Evolutionary conservation across 257 asterid genomes (phyloP).

Genomic region (Fraxinus americana): DNA sequence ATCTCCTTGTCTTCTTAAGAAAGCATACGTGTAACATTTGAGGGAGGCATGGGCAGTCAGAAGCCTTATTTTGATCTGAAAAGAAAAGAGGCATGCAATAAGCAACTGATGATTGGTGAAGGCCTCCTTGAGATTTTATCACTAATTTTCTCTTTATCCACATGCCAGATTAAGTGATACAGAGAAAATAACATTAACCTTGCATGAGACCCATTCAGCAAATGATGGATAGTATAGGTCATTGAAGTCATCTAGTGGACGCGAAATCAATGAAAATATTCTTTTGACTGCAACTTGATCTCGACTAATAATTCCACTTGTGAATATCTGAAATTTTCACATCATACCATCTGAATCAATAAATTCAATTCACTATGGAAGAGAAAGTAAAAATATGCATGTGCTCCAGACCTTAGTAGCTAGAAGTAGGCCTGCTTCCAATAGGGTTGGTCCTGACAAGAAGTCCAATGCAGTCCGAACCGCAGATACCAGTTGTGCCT

Average conservation of each 20-base stretch:
- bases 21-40: slow-evolving; percentile 80
- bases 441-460: slow-evolving; percentile 74
- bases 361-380: slow-evolving; percentile 20
- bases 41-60: slow-evolving; percentile 96
- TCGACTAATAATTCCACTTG: slow-evolving; percentile 90
- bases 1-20: slow-evolving; percentile 67
- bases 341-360: slow-evolving; percentile 32
- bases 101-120: slow-evolving; percentile 31
- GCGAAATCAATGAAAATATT: slow-evolving; percentile 93
- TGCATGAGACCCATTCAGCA: slow-evolving; percentile 99
- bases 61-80: slow-evolving; percentile 93
- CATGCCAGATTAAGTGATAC: slow-evolving; percentile 26
- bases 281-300: slow-evolving; percentile 95
- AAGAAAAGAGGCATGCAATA: slow-evolving; percentile 28
- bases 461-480: slow-evolving; percentile 95
- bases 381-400: slow-evolving; percentile 17
- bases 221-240: slow-evolving; percentile 93
- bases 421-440: slow-evolving; percentile 93
- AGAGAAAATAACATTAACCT: slow-evolving; percentile 53
- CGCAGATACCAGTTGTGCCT: slow-evolving; percentile 98
- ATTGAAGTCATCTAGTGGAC: slow-evolving; percentile 87
- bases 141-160: slow-evolving; percentile 15
- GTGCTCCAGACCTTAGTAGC: slow-evolving; percentile 76
- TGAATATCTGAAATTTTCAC: slow-evolving; percentile 74
- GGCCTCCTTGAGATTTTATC: slow-evolving; percentile 13